Percentiles rank a stretch among this genome's conserved stretches.
These are phyloP conservation scores for Herpetomonas samuelpessoai DNA, from an alignment of 208 protist genomes.

Conservation along the genomic window DNA sequence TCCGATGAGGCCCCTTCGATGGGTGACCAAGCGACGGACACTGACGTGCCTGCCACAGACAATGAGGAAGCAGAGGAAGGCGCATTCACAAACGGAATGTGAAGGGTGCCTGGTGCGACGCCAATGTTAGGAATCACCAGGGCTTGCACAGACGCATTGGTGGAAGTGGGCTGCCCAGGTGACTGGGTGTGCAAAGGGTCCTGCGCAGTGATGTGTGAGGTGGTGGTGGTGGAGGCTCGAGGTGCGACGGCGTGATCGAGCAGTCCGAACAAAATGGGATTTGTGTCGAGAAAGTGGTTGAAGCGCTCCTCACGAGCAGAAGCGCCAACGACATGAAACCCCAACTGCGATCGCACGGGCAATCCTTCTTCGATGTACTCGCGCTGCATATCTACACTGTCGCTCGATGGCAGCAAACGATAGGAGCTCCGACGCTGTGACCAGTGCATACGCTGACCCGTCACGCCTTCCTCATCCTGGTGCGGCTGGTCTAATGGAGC, in stretches of 20 bases:
- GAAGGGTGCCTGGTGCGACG: not conserved
- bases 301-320: not conserved
- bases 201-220: not conserved
- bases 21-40: too few species aligned
- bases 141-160: not conserved
- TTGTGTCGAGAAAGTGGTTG: slow-evolving; percentile 4
- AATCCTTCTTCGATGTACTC: too few species aligned
- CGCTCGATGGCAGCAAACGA: too few species aligned
- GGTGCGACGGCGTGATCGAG: not conserved
- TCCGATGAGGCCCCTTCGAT: too few species aligned
- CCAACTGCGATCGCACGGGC: not conserved
- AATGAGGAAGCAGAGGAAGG: not conserved
- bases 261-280: not conserved
- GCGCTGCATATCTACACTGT: too few species aligned
- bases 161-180: not conserved
- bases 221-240: not conserved
- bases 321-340: not conserved
- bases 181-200: not conserved
- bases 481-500: too few species aligned
- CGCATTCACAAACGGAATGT: not conserved
- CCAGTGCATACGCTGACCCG: too few species aligned
- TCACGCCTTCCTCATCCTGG: too few species aligned
- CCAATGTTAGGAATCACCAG: not conserved
- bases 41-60: too few species aligned
- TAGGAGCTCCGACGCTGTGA: too few species aligned